phyloP scores from a whole-genome alignment of 148 eudicot species.

The Fagopyrum esculentum region DNA sequence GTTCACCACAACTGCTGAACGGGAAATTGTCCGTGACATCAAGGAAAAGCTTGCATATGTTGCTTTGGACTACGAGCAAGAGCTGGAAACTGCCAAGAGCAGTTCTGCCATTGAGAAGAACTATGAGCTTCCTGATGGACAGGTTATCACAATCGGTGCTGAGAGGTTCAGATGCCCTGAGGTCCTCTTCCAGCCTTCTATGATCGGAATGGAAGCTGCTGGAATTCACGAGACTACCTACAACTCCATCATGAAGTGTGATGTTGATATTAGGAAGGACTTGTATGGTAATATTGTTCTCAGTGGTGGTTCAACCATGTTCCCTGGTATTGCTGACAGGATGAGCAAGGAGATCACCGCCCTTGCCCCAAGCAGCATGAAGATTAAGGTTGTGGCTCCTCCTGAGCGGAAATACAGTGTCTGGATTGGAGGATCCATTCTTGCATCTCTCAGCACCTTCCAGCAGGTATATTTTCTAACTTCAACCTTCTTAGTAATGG shows the following conservation, averaged over 20 bases:
- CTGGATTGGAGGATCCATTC: slow-evolving; percentile 15
- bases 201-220: slow-evolving; percentile 75
- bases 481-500: not conserved
- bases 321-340: slow-evolving; percentile 13
- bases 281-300: slow-evolving; percentile 13
- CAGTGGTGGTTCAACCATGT: slow-evolving; percentile 16
- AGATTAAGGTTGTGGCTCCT: slow-evolving; percentile 15
- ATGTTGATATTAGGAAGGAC: slow-evolving; percentile 14
- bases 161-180: slow-evolving; percentile 80
- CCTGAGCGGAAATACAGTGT: slow-evolving; percentile 14
- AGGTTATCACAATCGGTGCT: slow-evolving; percentile 70
- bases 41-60: slow-evolving; percentile 72
- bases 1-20: slow-evolving; percentile 75
- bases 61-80: slow-evolving; percentile 76
- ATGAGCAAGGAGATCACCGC: slow-evolving; percentile 15
- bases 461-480: slow-evolving; percentile 8
- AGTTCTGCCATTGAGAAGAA: slow-evolving; percentile 77
- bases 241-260: slow-evolving; percentile 17
- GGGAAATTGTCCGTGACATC: slow-evolving; percentile 78
- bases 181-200: slow-evolving; percentile 75
- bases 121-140: slow-evolving; percentile 77
- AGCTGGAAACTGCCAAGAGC: slow-evolving; percentile 65
- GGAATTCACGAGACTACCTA: slow-evolving; percentile 53
- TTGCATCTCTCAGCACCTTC: slow-evolving; percentile 16
- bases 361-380: slow-evolving; percentile 16